Base-by-base conservation (phyloP, 495 filamentous ascomycete genomes). In the Neohortaea acidophila region DNA sequence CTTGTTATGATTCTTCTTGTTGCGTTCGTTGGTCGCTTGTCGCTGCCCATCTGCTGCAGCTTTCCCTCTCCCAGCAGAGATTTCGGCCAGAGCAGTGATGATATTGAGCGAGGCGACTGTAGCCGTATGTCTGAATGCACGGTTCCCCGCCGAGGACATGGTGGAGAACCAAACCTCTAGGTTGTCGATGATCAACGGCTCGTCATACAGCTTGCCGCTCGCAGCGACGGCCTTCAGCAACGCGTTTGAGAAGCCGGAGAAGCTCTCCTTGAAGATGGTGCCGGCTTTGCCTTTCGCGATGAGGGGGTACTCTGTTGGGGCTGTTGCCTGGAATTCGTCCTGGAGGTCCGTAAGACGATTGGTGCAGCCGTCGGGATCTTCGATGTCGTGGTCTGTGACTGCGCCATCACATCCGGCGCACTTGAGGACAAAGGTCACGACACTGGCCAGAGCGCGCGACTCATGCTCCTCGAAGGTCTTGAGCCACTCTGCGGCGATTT, bases 111-210 rank as follows among this genome's bases (percentile, higher is more conserved):
- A 72, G 11, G 84, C 71, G 4, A 92, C 69, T 1, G 87, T 92
- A 1, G 85, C 76, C 0, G 89, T 97, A 56, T 96, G 91, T 37
- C 89, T 68, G 58, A 97, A 94, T 4, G 89, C 85, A 15, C 91
- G 73, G 27, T 81, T 74, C 1, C 66, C 60, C 0, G 83, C 80
- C 7, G 81, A 86, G 2, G 85, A 84, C 77, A 96, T 80, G 15
- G 77, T 72, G 13, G 74, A 73, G 21, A 93, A 62, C 91, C 89
- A 97, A 38, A 78, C 60, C 42, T 81, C 68, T 34, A 94, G 69
- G 48, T 87, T 92, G 50, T 93, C 82, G 52, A 89, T 70, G 18
- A 96, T 63, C 4, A 71, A 63, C 17, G 62, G 61, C 40, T 93
- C 78, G 27, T 67, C 71, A 63, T 86, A 87, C 18, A 97, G 56